Percentiles rank a stretch among this genome's conserved stretches.
Conservation (phyloP, 768 basidiomycete genomes). For the Boletellus emodensis region DNA sequence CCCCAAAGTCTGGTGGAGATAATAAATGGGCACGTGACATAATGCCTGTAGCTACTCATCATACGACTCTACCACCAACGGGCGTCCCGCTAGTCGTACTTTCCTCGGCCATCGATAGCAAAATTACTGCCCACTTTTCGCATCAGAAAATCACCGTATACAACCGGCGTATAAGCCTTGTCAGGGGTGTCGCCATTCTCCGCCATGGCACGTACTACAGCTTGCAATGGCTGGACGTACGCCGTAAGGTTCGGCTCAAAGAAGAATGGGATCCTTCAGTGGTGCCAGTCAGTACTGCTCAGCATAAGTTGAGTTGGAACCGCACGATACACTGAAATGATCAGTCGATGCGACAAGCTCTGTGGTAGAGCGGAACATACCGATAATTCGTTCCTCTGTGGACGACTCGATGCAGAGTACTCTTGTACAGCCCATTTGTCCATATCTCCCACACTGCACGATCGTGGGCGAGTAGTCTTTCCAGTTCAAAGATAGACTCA, state of each 20-base stretch:
- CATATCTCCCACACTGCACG: slow-evolving; percentile 85
- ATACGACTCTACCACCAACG: neutral
- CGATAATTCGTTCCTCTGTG: slow-evolving; percentile 71
- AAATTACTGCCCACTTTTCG: slow-evolving; percentile 76
- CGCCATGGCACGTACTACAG: slow-evolving; percentile 43
- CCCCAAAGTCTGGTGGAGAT: neutral
- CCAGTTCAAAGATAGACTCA: slow-evolving; percentile 32
- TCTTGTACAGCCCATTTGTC: slow-evolving; percentile 82
- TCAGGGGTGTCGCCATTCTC: slow-evolving; percentile 14
- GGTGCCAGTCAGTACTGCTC: slow-evolving; percentile 4
- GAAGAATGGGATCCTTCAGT: slow-evolving; percentile 79
- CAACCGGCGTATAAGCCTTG: slow-evolving; percentile 43
- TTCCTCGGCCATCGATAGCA: slow-evolving; percentile 36
- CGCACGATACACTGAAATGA: slow-evolving; percentile 65
- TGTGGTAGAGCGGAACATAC: slow-evolving; percentile 15
- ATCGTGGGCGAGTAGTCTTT: slow-evolving; percentile 1
- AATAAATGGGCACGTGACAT: slow-evolving; percentile 27
- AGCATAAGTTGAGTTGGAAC: neutral
- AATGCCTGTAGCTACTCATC: neutral
- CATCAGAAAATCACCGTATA: slow-evolving; percentile 78
- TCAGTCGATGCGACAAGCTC: slow-evolving; percentile 7
- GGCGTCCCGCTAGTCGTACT: slow-evolving; percentile 23
- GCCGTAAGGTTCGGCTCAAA: slow-evolving; percentile 89
- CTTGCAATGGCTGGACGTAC: slow-evolving; percentile 57
- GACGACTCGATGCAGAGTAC: slow-evolving; percentile 87